These are phyloP conservation scores for Phellinidium pouzarii DNA, from an alignment of 1,284 basidiomycete species.

Conservation along the genomic window DNA sequence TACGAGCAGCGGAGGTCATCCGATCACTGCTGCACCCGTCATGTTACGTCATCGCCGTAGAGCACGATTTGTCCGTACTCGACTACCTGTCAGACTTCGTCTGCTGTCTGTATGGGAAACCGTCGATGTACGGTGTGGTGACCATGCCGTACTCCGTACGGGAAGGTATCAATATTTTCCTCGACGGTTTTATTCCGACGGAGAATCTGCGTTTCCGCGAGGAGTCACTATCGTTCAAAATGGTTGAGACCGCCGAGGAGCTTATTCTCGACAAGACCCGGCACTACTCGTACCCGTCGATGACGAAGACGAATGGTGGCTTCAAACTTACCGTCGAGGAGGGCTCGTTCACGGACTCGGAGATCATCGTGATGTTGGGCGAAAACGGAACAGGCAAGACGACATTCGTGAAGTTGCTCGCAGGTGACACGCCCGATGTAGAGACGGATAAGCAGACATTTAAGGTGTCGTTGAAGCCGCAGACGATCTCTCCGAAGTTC, in stretches of 20 bases:
- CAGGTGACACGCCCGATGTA: constrained; percentile 82
- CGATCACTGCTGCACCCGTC: constrained; percentile 73
- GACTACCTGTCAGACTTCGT: constrained; percentile 97
- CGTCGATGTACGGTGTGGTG: constrained; percentile 95
- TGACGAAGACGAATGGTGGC: constrained; percentile 90
- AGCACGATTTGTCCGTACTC: constrained; percentile 95
- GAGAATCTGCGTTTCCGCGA: constrained; percentile 96
- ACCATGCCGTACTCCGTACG: constrained; percentile 96
- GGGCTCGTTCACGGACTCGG: constrained; percentile 90
- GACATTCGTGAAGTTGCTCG: constrained; percentile 89
- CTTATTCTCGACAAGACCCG: constrained; percentile 75
- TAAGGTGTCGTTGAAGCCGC: constrained; percentile 89
- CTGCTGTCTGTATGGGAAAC: constrained; percentile 94
- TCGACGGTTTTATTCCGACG: constrained; percentile 97
- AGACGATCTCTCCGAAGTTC: constrained; percentile 95
- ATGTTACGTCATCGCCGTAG: constrained; percentile 92
- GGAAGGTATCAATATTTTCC: constrained; percentile 98
- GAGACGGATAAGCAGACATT: constrained; percentile 75
- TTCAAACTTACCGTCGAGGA: constrained; percentile 90
- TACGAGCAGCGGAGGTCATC: constrained; percentile 94
- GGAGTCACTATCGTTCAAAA: constrained; percentile 92
- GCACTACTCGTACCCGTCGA: constrained; percentile 83
- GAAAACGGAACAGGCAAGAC: constrained; percentile 99
- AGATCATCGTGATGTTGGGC: constrained; percentile 95
- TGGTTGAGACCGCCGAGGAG: constrained; percentile 91